phyloP scores from a whole-genome alignment of 495 filamentous ascomycete species.

The Annulohypoxylon nitens region DNA sequence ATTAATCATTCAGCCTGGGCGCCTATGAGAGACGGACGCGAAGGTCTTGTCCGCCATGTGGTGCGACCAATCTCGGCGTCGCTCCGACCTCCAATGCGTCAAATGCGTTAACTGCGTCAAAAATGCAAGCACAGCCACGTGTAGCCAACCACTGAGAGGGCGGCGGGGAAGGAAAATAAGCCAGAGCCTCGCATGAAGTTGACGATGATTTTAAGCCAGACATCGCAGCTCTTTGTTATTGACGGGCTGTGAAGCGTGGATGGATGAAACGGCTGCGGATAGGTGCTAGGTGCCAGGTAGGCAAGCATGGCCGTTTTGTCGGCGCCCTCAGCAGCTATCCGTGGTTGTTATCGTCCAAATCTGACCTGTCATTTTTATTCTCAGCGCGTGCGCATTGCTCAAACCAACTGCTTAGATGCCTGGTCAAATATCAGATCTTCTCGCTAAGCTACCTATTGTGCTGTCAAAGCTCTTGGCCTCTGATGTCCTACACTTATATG shows the following conservation, averaged over 20 bases:
- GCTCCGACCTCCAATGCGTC: slow-evolving; percentile 28
- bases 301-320: too few species aligned
- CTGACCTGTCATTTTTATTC: background rate
- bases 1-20: slow-evolving; percentile 34
- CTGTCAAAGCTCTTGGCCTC: background rate
- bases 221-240: background rate
- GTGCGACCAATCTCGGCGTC: slow-evolving; percentile 40
- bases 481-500: too few species aligned
- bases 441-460: background rate
- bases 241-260: too few species aligned
- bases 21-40: slow-evolving; percentile 40
- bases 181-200: slow-evolving; percentile 25
- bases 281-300: too few species aligned
- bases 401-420: background rate
- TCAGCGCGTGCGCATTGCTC: background rate
- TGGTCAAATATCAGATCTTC: background rate
- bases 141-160: slow-evolving; percentile 36
- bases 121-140: slow-evolving; percentile 41
- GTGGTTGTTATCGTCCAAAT: background rate
- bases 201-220: background rate
- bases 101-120: slow-evolving; percentile 2
- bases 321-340: too few species aligned
- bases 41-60: slow-evolving; percentile 25
- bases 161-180: background rate
- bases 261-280: background rate